Evolutionary conservation across 176 grass and related monocot genomes (phyloP).

Genomic region (Aegilops tauschii): DNA sequence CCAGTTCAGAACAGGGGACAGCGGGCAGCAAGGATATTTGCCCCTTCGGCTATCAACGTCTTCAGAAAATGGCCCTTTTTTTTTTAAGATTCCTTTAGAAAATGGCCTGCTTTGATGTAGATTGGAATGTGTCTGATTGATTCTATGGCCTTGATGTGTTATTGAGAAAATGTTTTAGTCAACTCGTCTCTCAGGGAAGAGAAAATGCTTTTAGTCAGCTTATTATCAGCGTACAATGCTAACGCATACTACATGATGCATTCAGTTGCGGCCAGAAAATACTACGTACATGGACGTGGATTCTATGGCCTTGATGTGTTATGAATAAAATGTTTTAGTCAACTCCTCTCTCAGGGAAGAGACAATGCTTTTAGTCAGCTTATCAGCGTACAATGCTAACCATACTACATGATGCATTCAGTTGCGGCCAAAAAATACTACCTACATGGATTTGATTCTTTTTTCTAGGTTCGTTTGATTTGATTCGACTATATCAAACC

Average conservation of each 20-base stretch:
- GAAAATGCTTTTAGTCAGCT: not conserved
- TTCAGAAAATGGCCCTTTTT: not conserved
- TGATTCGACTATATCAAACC: not conserved
- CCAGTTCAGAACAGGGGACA: not conserved
- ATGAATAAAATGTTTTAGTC: not conserved
- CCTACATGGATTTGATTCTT: not conserved
- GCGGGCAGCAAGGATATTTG: not conserved
- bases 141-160: not conserved
- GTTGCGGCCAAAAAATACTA: not conserved
- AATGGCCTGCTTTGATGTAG: not conserved
- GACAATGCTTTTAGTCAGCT: slow-evolving; percentile 2
- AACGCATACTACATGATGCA: not conserved
- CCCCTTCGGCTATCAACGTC: not conserved
- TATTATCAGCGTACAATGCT: slow-evolving; percentile 1
- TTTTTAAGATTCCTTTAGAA: not conserved
- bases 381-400: not conserved
- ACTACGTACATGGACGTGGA: not conserved
- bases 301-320: not conserved
- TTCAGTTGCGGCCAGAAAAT: not conserved
- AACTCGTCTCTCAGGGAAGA: not conserved
- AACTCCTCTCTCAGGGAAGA: not conserved
- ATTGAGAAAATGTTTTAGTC: not conserved
- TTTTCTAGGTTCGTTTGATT: not conserved
- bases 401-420: not conserved
- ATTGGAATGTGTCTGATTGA: not conserved